Evolutionary conservation across 371 early-diverging fungal species (phyloP), one percentile per base, ranked within the genome.

Genomic region (Rhizopus arrhizus): DNA sequence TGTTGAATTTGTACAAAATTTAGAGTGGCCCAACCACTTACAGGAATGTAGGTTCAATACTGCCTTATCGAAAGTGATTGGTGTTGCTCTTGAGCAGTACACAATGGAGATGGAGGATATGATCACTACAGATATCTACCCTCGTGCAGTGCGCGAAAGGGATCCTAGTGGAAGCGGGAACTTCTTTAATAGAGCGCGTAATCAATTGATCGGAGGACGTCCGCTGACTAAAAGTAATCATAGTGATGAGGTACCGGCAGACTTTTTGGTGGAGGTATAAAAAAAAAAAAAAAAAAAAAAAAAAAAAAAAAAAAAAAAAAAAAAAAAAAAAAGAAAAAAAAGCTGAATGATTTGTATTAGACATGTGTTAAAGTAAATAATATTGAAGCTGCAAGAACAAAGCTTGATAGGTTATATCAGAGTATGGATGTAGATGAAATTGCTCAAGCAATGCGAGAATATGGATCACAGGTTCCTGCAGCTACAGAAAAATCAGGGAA

Each of bases 11-110:
- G 72, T 89, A 12, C 83, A 85, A 52, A 80, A 78, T n/a, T 57
- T 93, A 36, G 79, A 86, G 55, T 93, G 93, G 93, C 92, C 93
- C 0, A 83, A 91, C 48, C 75, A 84, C 45, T 74, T 84, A 34
- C 86, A 85, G 56, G 73, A 82, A 53, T 91, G 89, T 15, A 77
- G 81, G 5, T 91, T 91, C 59, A 73, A 90, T 64, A 84, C 89
- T 3, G 84, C 77, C 22, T 78, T 93, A 40, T 87, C 88, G 56
- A 89, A 88, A 70, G 80, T 80, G 2, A 75, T 84, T 68, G 78
- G 78, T 10, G 71, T 80, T 52, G 80, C 82, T 15, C 53, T 82
- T 40, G 80, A 81, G 15, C 81, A 80, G 62, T 84, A 84, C 59
- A 81, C 83, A 28, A 61, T 58, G 13, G 71, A 63, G 12, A 41